A percentile compares a stretch with the other conserved stretches of the same genome.
Evolutionary conservation across 805 yeast genomes (phyloP).

Genomic region (Zygotorulaspora sp.): DNA sequence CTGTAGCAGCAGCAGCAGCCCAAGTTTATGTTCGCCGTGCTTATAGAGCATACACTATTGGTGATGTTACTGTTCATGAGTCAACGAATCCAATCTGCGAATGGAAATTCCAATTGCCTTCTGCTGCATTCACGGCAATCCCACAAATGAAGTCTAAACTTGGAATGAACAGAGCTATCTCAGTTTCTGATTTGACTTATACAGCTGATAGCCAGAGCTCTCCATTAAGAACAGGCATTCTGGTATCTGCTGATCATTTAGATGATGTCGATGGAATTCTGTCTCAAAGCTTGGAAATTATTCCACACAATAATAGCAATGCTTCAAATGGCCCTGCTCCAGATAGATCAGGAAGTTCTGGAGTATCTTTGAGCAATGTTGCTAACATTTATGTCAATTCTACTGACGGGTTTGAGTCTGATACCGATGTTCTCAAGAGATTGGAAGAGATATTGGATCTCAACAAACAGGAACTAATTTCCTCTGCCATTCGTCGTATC

Average conservation of each 20-base stretch:
- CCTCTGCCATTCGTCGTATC: slow-evolving; percentile 81
- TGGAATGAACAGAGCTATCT: slow-evolving; percentile 77
- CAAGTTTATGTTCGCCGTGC: slow-evolving; percentile 96
- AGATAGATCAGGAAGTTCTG: slow-evolving; percentile 39
- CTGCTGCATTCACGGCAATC: slow-evolving; percentile 71
- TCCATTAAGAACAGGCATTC: slow-evolving; percentile 77
- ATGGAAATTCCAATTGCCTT: slow-evolving; percentile 86
- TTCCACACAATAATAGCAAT: slow-evolving; percentile 47
- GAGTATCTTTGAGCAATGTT: slow-evolving; percentile 60
- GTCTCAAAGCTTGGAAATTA: slow-evolving; percentile 64
- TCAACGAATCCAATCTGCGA: slow-evolving; percentile 64
- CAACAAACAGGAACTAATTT: slow-evolving; percentile 61
- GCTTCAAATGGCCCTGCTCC: slow-evolving; percentile 46
- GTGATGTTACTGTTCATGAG: slow-evolving; percentile 61
- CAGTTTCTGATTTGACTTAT: slow-evolving; percentile 87
- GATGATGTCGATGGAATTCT: slow-evolving; percentile 88
- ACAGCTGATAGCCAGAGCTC: slow-evolving; percentile 65
- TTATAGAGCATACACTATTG: slow-evolving; percentile 89
- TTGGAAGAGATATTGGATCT: slow-evolving; percentile 63
- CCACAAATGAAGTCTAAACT: slow-evolving; percentile 46
- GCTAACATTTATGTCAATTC: slow-evolving; percentile 73
- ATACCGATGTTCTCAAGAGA: slow-evolving; percentile 60
- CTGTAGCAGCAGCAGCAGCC: slow-evolving; percentile 92
- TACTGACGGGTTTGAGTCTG: slow-evolving; percentile 68
- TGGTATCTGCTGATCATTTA: slow-evolving; percentile 73